Evolutionary conservation across 179 eudicot genomes (phyloP).

Genomic region (Silene coronaria): DNA sequence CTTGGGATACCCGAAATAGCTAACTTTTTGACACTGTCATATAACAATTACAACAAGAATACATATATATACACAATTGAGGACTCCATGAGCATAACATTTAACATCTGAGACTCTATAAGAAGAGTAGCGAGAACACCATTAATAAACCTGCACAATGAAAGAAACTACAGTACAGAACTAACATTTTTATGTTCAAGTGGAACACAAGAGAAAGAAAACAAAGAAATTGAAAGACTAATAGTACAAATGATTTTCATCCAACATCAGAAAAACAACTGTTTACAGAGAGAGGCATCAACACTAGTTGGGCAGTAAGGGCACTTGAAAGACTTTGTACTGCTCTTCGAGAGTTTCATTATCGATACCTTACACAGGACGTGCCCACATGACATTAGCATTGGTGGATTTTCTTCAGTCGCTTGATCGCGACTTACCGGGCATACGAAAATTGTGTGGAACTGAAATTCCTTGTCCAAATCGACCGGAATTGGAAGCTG

Average conservation of each 20-base stretch:
- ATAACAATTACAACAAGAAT: not conserved
- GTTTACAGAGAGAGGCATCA: conserved; percentile 66
- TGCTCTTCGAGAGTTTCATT: conserved; percentile 62
- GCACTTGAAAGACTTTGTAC: conserved; percentile 59
- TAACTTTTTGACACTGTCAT: not conserved
- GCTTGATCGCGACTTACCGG: conserved; percentile 90
- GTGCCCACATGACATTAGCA: conserved; percentile 86
- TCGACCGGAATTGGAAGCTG: conserved; percentile 85
- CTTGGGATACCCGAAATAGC: not conserved
- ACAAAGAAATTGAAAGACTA: conserved; percentile 7
- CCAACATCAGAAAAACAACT: conserved; percentile 50
- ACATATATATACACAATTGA: conserved; percentile 10
- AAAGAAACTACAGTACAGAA: conserved; percentile 20
- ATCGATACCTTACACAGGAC: conserved; percentile 88
- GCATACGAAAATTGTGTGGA: conserved; percentile 83
- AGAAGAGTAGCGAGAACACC: not conserved
- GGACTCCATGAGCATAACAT: conserved; percentile 5
- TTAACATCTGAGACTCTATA: conserved; percentile 6
- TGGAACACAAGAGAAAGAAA: not conserved
- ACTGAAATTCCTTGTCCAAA: conserved; percentile 65
- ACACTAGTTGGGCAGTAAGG: conserved; percentile 91
- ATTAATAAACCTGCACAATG: conserved; percentile 22
- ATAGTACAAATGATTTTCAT: conserved; percentile 9
- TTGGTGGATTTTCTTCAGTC: conserved; percentile 84
- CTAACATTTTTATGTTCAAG: conserved; percentile 15